phyloP scores from a whole-genome alignment of 208 protist genomes.

The Acanthamoeba comandoni region DNA sequence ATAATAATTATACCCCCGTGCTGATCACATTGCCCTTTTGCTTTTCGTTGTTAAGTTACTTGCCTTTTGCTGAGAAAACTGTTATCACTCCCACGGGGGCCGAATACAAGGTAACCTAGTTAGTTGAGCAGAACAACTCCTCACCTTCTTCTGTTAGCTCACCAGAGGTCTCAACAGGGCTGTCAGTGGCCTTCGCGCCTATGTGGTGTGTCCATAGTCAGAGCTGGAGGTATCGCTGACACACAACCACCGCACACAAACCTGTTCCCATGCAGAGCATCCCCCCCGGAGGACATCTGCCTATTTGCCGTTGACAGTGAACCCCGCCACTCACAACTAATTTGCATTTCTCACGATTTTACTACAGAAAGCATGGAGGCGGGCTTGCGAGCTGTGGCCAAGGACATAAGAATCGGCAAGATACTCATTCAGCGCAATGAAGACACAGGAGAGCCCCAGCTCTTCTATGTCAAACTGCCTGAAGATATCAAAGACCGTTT shows the following conservation, averaged over 20 bases:
- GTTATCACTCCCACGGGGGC: conserved; percentile 93
- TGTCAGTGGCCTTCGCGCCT: too few relatives aligned
- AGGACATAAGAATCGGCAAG: conserved; percentile 96
- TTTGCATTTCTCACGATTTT: too few relatives aligned
- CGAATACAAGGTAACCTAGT: conserved; percentile 84
- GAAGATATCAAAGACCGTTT: conserved; percentile 86
- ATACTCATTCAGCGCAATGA: conserved; percentile 98
- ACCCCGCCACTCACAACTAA: too few relatives aligned
- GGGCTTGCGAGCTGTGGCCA: conserved; percentile 93
- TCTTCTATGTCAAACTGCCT: conserved; percentile 96
- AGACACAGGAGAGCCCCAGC: conserved; percentile 90
- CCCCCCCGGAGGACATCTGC: too few relatives aligned
- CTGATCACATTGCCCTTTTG: conserved; percentile 33
- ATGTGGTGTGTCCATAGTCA: conserved; percentile 97
- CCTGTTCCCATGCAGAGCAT: too few relatives aligned
- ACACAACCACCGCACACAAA: too few relatives aligned
- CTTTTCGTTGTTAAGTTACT: conserved; percentile 77
- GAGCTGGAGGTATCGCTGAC: too few relatives aligned
- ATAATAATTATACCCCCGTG: too few relatives aligned
- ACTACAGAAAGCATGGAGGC: conserved; percentile 97
- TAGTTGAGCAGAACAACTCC: too few relatives aligned
- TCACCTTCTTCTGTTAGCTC: too few relatives aligned
- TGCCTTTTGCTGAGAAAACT: conserved; percentile 90
- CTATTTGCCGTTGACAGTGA: too few relatives aligned
- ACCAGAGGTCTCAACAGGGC: too few relatives aligned